A percentile compares a stretch with the other conserved stretches of the same genome.
These are phyloP conservation scores for Batkoa obscura DNA, from an alignment of 371 early-diverging fungal genomes.

Conservation along the genomic window DNA sequence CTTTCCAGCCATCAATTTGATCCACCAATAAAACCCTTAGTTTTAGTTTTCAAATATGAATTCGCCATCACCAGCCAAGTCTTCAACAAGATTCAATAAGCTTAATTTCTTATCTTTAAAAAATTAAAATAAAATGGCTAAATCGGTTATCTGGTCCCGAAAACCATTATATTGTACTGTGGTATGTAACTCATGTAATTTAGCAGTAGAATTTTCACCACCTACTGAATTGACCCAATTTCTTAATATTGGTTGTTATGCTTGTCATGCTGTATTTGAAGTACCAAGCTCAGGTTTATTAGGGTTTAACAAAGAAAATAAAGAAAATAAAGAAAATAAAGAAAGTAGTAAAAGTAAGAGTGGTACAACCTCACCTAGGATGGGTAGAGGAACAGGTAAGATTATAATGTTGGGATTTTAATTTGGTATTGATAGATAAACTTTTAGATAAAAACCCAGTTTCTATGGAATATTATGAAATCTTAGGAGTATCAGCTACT, in stretches of 20 bases:
- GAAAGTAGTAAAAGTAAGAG: background rate
- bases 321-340: background rate
- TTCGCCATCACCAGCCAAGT: no score
- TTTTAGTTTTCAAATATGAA: no score
- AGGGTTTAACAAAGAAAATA: background rate
- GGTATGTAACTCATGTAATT: background rate
- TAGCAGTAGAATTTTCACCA: slow-evolving; percentile 3
- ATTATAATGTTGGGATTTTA: background rate
- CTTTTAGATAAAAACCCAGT: slow-evolving; percentile 44
- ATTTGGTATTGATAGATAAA: background rate
- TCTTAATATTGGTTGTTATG: slow-evolving; percentile 2
- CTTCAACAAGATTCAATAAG: background rate
- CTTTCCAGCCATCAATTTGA: no score
- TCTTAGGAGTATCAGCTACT: slow-evolving; percentile 57
- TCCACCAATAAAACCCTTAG: no score
- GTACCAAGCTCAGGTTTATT: background rate
- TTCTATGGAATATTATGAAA: slow-evolving; percentile 70
- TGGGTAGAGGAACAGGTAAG: background rate
- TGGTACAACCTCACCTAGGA: background rate
- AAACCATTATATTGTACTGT: slow-evolving; percentile 5
- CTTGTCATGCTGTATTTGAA: background rate
- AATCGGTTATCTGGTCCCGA: background rate
- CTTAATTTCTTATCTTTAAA: background rate
- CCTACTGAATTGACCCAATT: background rate
- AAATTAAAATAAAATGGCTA: background rate